These are phyloP conservation scores for Aspergillus coremiiformis DNA, from an alignment of 495 filamentous ascomycete species.

Conservation along the genomic window DNA sequence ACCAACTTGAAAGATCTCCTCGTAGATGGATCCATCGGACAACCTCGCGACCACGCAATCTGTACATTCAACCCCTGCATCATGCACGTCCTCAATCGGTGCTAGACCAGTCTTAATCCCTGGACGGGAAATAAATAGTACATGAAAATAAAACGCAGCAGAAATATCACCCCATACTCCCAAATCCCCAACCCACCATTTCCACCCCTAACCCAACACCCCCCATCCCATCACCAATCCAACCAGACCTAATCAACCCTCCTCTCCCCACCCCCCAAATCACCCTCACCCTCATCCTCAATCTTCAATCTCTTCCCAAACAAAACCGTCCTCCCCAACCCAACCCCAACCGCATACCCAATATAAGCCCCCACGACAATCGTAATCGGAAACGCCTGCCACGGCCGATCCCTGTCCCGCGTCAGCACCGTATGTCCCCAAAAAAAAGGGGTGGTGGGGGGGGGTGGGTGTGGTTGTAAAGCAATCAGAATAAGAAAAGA, in stretches of 20 bases:
- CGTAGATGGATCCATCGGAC: too few species aligned
- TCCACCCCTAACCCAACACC: neutral
- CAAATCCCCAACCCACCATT: neutral
- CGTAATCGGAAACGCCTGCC: constrained; percentile 97
- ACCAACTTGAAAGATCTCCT: too few species aligned
- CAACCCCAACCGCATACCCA: constrained; percentile 56
- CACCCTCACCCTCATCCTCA: constrained; percentile 17
- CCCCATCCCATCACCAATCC: neutral
- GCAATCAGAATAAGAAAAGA: constrained; percentile 9
- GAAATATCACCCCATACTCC: neutral
- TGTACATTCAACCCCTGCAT: too few species aligned
- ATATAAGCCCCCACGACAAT: constrained; percentile 67
- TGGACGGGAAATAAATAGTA: neutral
- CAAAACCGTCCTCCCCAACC: constrained; percentile 47
- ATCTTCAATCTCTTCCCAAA: constrained; percentile 61
- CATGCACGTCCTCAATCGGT: too few species aligned
- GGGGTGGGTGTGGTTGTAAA: too few species aligned
- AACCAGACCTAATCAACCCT: constrained; percentile 3
- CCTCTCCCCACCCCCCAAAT: constrained; percentile 20
- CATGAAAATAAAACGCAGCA: neutral
- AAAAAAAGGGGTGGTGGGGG: too few species aligned
- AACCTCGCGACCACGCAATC: too few species aligned
- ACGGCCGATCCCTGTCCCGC: constrained; percentile 82
- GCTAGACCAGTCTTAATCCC: too few species aligned
- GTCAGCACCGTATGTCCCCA: too few species aligned